phyloP scores from a whole-genome alignment of 345 rosid species.

The Adansonia digitata region DNA sequence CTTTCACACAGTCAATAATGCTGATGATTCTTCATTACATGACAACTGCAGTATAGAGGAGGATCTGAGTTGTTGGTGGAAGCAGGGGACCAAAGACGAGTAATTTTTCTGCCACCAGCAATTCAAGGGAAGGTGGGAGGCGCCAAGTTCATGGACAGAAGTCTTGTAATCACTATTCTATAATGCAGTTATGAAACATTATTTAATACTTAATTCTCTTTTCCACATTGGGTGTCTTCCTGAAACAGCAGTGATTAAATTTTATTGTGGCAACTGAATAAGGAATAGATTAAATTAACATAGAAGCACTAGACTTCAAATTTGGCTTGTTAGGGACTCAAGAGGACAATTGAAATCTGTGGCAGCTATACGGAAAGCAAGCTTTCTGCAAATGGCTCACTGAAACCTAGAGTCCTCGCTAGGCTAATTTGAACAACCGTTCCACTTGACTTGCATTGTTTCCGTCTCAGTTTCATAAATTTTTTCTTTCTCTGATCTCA shows the following conservation, averaged over 20 bases:
- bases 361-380: too few relatives aligned
- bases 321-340: background rate
- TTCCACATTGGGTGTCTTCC: background rate
- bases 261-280: too few relatives aligned
- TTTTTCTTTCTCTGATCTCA: slow-evolving; percentile 53
- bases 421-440: slow-evolving; percentile 59
- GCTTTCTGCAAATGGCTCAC: too few relatives aligned
- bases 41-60: slow-evolving; percentile 72
- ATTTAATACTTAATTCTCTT: background rate
- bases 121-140: slow-evolving; percentile 85
- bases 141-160: slow-evolving; percentile 71
- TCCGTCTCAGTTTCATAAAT: slow-evolving; percentile 63
- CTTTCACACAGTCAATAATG: slow-evolving; percentile 1
- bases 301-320: background rate
- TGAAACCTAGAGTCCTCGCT: too few relatives aligned
- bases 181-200: slow-evolving; percentile 15
- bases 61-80: slow-evolving; percentile 84
- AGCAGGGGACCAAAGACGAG: slow-evolving; percentile 87
- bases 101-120: slow-evolving; percentile 54
- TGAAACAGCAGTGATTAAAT: background rate
- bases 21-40: slow-evolving; percentile 1
- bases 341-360: too few relatives aligned
- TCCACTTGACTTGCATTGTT: slow-evolving; percentile 69
- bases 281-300: background rate
- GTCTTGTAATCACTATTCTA: slow-evolving; percentile 65